Base-by-base conservation (phyloP, 106 monocot species). In the Phalaenopsis aphrodite region DNA sequence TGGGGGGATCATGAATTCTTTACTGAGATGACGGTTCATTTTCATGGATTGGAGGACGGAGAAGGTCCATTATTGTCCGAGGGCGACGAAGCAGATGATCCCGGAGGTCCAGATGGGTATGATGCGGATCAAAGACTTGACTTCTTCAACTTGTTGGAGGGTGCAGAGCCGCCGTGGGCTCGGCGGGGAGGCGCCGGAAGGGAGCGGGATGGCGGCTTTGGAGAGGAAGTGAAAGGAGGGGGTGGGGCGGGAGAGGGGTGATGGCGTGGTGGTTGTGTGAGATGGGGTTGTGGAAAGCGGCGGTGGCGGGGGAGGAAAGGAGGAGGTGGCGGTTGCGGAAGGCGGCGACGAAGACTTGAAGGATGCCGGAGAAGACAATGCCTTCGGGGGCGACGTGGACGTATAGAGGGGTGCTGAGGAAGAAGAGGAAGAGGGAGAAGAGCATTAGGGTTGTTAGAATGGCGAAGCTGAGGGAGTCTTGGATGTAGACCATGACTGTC, bases 391-490 rank as follows among this genome's bases (percentile, higher is more conserved):
- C 38, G 52, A 78, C 78, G 1, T 72, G 42, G 1, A 81, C 55
- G 47, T 80, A 78, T 0, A 52, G 36, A 38, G 39, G 71, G 39
- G 71, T 4, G 71, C 71, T 39, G 9, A 71, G 30, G 39, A 71
- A 71, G 71, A 64, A 71, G 71, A 71, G 71, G 39, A 71, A 1
- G 71, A 71, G 5, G 36, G 71, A 38, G 71, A 71, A 15, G 71
- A 71, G 71, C 71, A 71, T 71, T 38, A 86, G 74, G 0, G 9
- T 49, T 0, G 92, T 68, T 8, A 86, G 87, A 7, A 89, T 80
- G 17, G 79, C 89, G 42, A 87, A 86, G 5, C 92, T 92, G 75
- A 92, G 16, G 72, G 78, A 84, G 43, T 84, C 75, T 72, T 92
- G 64, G 6, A 64, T 5, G 21, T 64, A 64, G 64, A 64, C 64